Percentiles rank a stretch among this genome's conserved stretches.
Evolutionary conservation across 2,329 filamentous ascomycete genomes (phyloP).

Genomic region (Diaporthe ampelina): DNA sequence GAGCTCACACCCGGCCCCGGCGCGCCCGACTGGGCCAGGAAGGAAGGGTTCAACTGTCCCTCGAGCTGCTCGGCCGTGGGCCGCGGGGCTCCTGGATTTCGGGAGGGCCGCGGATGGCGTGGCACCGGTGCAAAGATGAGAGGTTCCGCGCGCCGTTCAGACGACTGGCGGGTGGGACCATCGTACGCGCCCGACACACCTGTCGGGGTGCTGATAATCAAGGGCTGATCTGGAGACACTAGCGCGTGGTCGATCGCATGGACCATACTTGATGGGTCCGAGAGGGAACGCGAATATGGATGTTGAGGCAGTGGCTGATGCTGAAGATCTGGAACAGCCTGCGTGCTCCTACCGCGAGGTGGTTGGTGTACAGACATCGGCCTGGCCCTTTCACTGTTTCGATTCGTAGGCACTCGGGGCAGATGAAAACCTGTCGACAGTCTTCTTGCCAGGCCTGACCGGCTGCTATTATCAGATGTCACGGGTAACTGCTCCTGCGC

Average conservation of each 20-base stretch:
- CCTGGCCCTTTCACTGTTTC: constrained; percentile 42
- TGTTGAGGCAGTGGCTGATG: constrained; percentile 33
- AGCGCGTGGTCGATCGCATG: constrained; percentile 42
- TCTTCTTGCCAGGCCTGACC: constrained; percentile 54
- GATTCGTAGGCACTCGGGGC: constrained; percentile 55
- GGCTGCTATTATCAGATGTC: constrained; percentile 55
- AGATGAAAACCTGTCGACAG: constrained; percentile 60
- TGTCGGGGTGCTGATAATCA: constrained; percentile 73
- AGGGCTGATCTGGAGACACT: constrained; percentile 62
- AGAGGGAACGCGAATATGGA: constrained; percentile 31
- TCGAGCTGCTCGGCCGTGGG: constrained; percentile 69
- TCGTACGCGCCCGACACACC: constrained; percentile 69
- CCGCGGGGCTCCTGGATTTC: constrained; percentile 52
- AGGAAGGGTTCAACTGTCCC: constrained; percentile 36
- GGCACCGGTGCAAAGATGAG: constrained; percentile 68
- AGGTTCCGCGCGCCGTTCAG: constrained; percentile 54
- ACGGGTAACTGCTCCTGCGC: constrained; percentile 56
- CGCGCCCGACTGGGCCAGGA: constrained; percentile 28
- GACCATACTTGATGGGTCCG: constrained; percentile 41
- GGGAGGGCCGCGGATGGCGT: constrained; percentile 60
- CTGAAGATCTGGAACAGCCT: constrained; percentile 29
- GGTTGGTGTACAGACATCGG: constrained; percentile 36
- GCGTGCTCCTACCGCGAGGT: constrained; percentile 13
- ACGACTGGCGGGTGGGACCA: constrained; percentile 53
- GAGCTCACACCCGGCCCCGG: constrained; percentile 51